Evolutionary conservation across 2,329 filamentous ascomycete genomes (phyloP).

Genomic region (Penicillium sp.): DNA sequence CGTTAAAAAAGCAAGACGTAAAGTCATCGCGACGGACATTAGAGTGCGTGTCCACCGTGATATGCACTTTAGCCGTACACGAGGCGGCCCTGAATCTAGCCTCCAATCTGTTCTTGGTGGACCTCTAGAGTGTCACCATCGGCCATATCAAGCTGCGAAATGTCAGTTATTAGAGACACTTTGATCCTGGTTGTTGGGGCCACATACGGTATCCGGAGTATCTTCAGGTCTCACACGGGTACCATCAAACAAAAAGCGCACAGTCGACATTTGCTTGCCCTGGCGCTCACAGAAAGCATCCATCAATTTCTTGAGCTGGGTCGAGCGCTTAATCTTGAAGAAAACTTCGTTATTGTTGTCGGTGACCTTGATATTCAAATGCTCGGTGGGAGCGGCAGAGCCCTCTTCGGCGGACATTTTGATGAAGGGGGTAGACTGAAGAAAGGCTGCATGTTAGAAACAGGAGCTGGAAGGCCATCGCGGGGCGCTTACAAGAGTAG

Average conservation of each 20-base stretch:
- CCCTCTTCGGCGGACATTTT: conserved; percentile 26
- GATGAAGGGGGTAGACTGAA: neutral
- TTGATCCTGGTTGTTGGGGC: neutral
- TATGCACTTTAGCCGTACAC: neutral
- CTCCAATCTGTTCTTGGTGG: conserved; percentile 97
- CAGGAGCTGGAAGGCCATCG: neutral
- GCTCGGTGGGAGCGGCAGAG: conserved; percentile 63
- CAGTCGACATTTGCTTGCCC: conserved; percentile 81
- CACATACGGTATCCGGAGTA: conserved; percentile 88
- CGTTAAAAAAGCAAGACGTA: conserved; percentile 21
- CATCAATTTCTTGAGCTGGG: conserved; percentile 97
- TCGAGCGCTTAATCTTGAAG: conserved; percentile 99
- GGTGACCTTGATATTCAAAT: conserved; percentile 98
- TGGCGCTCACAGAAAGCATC: conserved; percentile 96
- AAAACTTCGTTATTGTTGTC: conserved; percentile 99
- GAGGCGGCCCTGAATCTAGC: conserved; percentile 40
- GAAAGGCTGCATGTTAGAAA: neutral
- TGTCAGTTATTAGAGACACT: neutral
- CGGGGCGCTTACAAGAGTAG: conserved; percentile 14
- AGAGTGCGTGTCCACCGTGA: neutral
- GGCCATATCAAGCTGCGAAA: conserved; percentile 83
- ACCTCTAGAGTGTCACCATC: conserved; percentile 97
- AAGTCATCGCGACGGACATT: neutral
- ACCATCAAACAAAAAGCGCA: conserved; percentile 96
- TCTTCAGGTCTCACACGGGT: conserved; percentile 86